phyloP scores from a whole-genome alignment of 768 basidiomycete species.

The Lentinula sp. region DNA sequence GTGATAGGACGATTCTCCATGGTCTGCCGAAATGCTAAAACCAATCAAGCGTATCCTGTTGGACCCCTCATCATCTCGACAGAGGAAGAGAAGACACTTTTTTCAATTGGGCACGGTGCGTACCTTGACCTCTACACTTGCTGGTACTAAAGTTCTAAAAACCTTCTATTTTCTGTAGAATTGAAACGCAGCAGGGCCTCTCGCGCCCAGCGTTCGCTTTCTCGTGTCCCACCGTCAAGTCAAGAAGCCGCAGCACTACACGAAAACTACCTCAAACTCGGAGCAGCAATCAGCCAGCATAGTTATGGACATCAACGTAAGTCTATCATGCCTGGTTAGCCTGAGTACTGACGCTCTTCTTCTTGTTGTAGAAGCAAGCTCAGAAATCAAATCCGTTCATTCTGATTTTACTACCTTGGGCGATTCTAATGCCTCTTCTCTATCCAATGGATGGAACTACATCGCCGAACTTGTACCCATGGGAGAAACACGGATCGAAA shows the following conservation, averaged over 20 bases:
- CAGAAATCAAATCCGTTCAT: not conserved
- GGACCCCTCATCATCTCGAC: constrained; percentile 56
- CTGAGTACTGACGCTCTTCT: not conserved
- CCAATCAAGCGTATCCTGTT: constrained; percentile 57
- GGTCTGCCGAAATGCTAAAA: constrained; percentile 73
- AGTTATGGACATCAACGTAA: not conserved
- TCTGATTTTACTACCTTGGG: not conserved
- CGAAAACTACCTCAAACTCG: constrained; percentile 57
- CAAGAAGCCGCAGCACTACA: constrained; percentile 66
- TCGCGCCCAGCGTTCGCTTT: constrained; percentile 51
- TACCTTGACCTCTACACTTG: not conserved
- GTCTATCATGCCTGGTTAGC: not conserved
- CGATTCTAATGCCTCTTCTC: not conserved
- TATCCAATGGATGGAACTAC: constrained; percentile 6
- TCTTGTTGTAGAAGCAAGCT: not conserved
- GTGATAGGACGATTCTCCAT: constrained; percentile 80
- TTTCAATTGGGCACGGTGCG: constrained; percentile 61
- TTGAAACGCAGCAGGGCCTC: constrained; percentile 55
- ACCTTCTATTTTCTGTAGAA: constrained; percentile 27
- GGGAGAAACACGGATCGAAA: constrained; percentile 66
- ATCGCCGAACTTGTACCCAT: constrained; percentile 57
- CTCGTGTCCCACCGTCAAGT: constrained; percentile 68
- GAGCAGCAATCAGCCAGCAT: constrained; percentile 23
- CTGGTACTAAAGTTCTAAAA: not conserved
- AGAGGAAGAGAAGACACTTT: constrained; percentile 57